phyloP scores from a whole-genome alignment of 1,284 basidiomycete genomes.

The Acaromyces ingoldii region DNA sequence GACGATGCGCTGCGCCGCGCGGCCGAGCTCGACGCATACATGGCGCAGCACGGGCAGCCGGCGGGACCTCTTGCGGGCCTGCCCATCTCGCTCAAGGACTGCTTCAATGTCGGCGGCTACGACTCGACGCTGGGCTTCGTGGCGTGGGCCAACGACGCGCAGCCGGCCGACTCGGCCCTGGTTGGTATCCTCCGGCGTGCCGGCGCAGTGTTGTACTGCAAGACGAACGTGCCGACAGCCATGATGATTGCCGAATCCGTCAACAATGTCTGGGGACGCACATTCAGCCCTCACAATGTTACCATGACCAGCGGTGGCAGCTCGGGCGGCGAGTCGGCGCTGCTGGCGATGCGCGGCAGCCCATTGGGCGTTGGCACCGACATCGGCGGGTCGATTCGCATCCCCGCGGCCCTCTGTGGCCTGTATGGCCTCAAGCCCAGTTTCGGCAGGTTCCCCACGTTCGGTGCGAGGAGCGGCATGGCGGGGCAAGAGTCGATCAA shows the following conservation, averaged over 20 bases:
- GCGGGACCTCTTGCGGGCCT: conserved; percentile 64
- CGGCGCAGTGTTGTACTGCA: conserved; percentile 66
- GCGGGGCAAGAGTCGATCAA: conserved; percentile 27
- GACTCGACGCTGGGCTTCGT: conserved; percentile 63
- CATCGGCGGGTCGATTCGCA: conserved; percentile 6
- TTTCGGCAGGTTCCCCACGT: conserved; percentile 26
- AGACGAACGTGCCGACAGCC: conserved; percentile 52
- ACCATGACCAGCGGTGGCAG: conserved; percentile 10
- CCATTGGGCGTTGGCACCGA: conserved; percentile 6
- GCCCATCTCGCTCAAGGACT: conserved; percentile 65
- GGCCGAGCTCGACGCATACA: conserved; percentile 56
- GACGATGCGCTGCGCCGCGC: conserved; percentile 5
- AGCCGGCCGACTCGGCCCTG: conserved; percentile 55
- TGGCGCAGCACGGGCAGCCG: conserved; percentile 56
- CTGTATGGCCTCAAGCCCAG: conserved; percentile 29
- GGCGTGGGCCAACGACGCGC: conserved; percentile 57
- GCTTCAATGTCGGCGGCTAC: conserved; percentile 60
- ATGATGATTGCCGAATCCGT: conserved; percentile 40
- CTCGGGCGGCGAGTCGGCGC: conserved; percentile 7
- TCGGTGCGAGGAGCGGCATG: conserved; percentile 18
- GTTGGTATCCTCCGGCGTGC: conserved; percentile 54
- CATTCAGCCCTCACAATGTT: conserved; percentile 61
- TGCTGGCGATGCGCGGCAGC: conserved; percentile 7
- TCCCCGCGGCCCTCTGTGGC: conserved; percentile 7
- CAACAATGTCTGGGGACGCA: conserved; percentile 64